These are phyloP conservation scores for Pythium volutum DNA, from an alignment of 352 stramenopile species.

Conservation along the genomic window DNA sequence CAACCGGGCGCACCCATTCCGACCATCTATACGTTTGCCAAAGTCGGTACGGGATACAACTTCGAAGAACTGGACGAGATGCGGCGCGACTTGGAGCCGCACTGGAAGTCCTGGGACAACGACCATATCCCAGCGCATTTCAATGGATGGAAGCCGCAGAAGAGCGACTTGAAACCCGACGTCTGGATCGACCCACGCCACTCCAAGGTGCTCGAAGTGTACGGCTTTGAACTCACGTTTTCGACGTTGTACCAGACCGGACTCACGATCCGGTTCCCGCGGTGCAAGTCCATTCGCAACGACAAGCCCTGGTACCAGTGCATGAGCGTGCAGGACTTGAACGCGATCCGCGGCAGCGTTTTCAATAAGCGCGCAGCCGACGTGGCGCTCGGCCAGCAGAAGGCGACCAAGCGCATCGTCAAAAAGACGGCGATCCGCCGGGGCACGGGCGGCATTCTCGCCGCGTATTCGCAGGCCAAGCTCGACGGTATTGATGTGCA, in stretches of 20 bases:
- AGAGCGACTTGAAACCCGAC: conserved; percentile 69
- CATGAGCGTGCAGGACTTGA: conserved; percentile 75
- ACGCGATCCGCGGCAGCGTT: conserved; percentile 50
- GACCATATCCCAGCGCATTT: conserved; percentile 69
- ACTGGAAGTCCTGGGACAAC: conserved; percentile 74
- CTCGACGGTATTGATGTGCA: conserved; percentile 54
- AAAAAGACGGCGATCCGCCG: conserved; percentile 31
- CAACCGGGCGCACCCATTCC: conserved; percentile 49
- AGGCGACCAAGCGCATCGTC: conserved; percentile 35
- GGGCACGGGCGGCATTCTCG: conserved; percentile 38
- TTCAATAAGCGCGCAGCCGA: conserved; percentile 74
- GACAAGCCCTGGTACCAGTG: conserved; percentile 85
- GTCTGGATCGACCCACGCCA: conserved; percentile 81
- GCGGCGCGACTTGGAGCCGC: conserved; percentile 68
- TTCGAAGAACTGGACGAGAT: conserved; percentile 71
- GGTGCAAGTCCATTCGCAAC: conserved; percentile 76
- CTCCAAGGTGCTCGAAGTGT: conserved; percentile 83
- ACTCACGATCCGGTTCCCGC: conserved; percentile 77
- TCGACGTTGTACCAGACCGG: conserved; percentile 78
- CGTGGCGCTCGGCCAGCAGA: conserved; percentile 67
- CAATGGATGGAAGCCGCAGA: conserved; percentile 75
- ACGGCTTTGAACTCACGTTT: conserved; percentile 83
- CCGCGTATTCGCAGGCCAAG: conserved; percentile 58
- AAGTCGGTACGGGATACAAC: conserved; percentile 84
- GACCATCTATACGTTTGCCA: conserved; percentile 74